These are phyloP conservation scores for Boletus rubroflammeus DNA, from an alignment of 768 basidiomycete species.

Conservation along the genomic window DNA sequence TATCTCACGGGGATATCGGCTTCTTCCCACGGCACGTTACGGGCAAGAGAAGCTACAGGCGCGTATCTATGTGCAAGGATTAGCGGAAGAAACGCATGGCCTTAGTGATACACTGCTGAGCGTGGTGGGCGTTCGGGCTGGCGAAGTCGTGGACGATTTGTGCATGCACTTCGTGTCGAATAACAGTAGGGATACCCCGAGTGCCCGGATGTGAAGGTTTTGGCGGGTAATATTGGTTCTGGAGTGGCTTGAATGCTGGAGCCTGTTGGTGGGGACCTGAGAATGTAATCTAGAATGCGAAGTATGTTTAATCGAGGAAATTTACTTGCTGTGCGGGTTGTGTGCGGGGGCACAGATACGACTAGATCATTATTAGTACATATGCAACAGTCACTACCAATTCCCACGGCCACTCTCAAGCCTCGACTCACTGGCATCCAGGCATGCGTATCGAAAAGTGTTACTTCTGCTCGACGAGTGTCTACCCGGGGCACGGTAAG, in stretches of 20 bases:
- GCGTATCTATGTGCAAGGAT: slow-evolving; percentile 37
- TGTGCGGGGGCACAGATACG: too few relatives aligned
- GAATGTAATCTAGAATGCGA: not conserved
- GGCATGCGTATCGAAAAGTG: slow-evolving; percentile 95
- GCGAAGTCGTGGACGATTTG: slow-evolving; percentile 43
- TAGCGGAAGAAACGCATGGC: slow-evolving; percentile 37
- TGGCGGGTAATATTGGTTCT: not conserved
- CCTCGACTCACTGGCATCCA: not conserved
- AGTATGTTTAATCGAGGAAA: too few relatives aligned
- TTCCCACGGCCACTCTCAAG: slow-evolving; percentile 27
- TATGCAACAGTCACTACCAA: not conserved
- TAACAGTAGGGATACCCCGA: not conserved
- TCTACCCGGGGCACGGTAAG: slow-evolving; percentile 94
- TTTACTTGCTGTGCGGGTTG: too few relatives aligned
- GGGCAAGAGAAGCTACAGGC: slow-evolving; percentile 12
- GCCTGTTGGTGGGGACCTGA: not conserved
- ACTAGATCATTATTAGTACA: too few relatives aligned
- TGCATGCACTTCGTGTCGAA: slow-evolving; percentile 6
- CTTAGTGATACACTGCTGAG: slow-evolving; percentile 46
- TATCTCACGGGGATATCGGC: slow-evolving; percentile 42
- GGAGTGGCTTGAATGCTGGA: not conserved
- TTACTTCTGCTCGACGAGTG: slow-evolving; percentile 95
- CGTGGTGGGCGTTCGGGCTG: slow-evolving; percentile 41
- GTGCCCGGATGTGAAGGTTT: slow-evolving; percentile 8
- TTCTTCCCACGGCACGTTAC: slow-evolving; percentile 29